phyloP scores from a whole-genome alignment of 192 early-diverging fungal genomes.

The Umbelopsis vinacea region DNA sequence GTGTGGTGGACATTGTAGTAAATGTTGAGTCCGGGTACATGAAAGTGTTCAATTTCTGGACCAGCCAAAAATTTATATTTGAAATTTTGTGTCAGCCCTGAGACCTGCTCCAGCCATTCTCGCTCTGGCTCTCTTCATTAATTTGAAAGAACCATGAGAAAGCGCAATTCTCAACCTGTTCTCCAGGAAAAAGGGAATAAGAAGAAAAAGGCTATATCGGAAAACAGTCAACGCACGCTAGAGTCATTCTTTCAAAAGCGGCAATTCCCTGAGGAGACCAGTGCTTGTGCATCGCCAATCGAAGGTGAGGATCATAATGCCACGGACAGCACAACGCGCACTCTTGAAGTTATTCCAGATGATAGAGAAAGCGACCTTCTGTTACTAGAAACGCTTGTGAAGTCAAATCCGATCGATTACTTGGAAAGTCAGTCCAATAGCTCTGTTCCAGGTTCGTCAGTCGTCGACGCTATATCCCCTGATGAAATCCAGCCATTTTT shows the following conservation, averaged over 20 bases:
- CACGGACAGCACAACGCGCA: background rate
- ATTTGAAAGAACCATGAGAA: slow-evolving; percentile 2
- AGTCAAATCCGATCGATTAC: too few relatives aligned
- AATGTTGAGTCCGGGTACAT: background rate
- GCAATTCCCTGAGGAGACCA: background rate
- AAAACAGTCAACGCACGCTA: background rate
- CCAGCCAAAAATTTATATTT: background rate
- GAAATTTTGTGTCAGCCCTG: background rate
- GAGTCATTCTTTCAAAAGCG: slow-evolving; percentile 1
- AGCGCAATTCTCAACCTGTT: background rate
- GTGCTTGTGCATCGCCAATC: background rate
- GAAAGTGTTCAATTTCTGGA: background rate
- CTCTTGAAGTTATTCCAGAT: background rate
- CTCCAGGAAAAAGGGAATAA: background rate
- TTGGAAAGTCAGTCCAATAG: background rate
- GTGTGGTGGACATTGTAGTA: slow-evolving; percentile 26
- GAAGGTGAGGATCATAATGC: background rate
- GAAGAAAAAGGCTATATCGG: background rate
- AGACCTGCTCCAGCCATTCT: background rate
- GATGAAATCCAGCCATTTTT: slow-evolving; percentile 6
- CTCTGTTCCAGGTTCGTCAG: background rate
- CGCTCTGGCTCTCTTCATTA: background rate
- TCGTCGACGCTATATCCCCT: background rate
- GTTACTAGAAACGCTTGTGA: too few relatives aligned
- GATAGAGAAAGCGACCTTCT: background rate